Evolutionary conservation across 176 grass and related monocot genomes (phyloP).

Genomic region (Cocos nucifera): DNA sequence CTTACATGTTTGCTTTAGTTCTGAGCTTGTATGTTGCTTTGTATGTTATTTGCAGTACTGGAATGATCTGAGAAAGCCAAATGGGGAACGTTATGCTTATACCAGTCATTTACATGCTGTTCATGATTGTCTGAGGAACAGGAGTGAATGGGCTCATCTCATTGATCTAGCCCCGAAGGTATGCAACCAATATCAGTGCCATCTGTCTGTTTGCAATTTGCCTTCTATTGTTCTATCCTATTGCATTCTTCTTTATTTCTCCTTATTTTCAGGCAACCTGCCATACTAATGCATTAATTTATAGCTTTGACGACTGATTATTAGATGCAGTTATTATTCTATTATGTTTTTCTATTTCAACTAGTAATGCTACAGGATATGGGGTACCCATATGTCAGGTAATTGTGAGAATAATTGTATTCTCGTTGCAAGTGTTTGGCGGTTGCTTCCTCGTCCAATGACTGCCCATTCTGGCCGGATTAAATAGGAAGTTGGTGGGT

Average conservation of each 20-base stretch:
- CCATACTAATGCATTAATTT: no score
- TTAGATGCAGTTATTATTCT: no score
- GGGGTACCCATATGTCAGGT: no score
- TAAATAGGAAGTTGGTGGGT: no score
- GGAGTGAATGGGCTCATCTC: constrained; percentile 76
- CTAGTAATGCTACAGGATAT: no score
- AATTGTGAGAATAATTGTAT: no score
- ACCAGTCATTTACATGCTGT: constrained; percentile 52
- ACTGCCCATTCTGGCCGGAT: no score
- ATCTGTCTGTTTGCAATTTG: not conserved
- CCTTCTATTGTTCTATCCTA: constrained; percentile 6
- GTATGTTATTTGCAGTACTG: constrained; percentile 46
- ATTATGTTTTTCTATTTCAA: no score
- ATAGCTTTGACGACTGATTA: no score
- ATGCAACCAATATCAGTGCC: not conserved
- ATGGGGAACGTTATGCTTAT: constrained; percentile 43
- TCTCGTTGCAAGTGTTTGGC: no score
- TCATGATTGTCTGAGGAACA: constrained; percentile 63
- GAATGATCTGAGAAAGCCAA: constrained; percentile 57
- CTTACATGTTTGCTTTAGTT: not conserved
- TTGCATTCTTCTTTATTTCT: constrained; percentile 5
- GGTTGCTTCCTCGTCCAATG: no score
- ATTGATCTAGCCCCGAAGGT: constrained; percentile 70
- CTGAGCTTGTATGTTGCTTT: not conserved
- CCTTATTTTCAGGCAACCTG: not conserved